Evolutionary conservation across 2,329 filamentous ascomycete species (phyloP).

Genomic region (Scopulariopsis brevicaulis): DNA sequence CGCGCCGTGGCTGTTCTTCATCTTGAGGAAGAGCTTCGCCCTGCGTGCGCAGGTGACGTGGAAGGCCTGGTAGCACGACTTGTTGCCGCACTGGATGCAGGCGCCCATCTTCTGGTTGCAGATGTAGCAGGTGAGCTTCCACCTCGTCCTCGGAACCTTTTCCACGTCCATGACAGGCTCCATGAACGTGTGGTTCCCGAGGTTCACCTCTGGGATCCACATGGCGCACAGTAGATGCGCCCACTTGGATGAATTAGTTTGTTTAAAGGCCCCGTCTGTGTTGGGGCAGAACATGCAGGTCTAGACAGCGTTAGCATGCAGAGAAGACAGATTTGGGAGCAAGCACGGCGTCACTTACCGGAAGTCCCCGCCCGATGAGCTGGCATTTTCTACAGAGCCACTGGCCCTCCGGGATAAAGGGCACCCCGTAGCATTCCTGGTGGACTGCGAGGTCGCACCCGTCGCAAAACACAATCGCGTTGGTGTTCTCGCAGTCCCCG

Average conservation of each 20-base stretch:
- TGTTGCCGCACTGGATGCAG: constrained; percentile 96
- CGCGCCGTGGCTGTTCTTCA: constrained; percentile 84
- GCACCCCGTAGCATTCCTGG: constrained; percentile 97
- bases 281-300: constrained; percentile 98
- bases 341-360: constrained; percentile 38
- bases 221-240: constrained; percentile 92
- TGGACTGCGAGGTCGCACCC: constrained; percentile 96
- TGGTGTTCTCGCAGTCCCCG: constrained; percentile 98
- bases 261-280: constrained; percentile 95
- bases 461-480: constrained; percentile 97
- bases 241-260: constrained; percentile 94
- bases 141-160: constrained; percentile 88
- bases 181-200: constrained; percentile 96
- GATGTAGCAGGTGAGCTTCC: constrained; percentile 92
- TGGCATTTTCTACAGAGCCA: constrained; percentile 98
- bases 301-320: constrained; percentile 22
- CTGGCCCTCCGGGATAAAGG: constrained; percentile 96
- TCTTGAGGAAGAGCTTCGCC: constrained; percentile 80
- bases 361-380: constrained; percentile 81
- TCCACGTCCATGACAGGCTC: constrained; percentile 97
- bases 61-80: constrained; percentile 92
- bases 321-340: not conserved
- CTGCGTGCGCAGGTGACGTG: constrained; percentile 92
- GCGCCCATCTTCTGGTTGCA: constrained; percentile 97
- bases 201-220: constrained; percentile 95